phyloP scores from a whole-genome alignment of 306 rosid species.

The Benincasa hispida region DNA sequence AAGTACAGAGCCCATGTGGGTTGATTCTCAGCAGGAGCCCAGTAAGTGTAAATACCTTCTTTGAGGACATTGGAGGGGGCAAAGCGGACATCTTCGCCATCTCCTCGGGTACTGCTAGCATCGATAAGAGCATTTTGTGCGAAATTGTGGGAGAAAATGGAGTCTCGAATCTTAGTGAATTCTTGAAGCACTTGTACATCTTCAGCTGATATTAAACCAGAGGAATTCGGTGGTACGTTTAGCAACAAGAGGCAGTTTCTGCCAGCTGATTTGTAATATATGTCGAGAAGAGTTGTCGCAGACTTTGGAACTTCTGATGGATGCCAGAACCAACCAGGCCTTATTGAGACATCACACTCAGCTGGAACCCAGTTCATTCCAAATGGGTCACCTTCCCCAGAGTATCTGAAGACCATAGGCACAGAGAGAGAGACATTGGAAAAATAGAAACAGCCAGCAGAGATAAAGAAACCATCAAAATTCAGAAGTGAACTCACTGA shows the following conservation, averaged over 20 bases:
- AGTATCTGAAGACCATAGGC: conserved; percentile 33
- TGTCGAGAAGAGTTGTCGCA: conserved; percentile 58
- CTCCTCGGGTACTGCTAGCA: conserved; percentile 68
- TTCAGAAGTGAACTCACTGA: conserved; percentile 42
- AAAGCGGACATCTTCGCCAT: conserved; percentile 30
- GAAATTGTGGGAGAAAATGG: conserved; percentile 63
- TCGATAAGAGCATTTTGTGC: conserved; percentile 34
- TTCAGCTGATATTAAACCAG: conserved; percentile 77
- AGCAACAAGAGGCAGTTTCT: conserved; percentile 65
- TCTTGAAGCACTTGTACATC: conserved; percentile 74
- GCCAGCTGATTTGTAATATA: conserved; percentile 73
- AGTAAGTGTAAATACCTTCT: conserved; percentile 57
- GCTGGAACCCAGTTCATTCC: conserved; percentile 86
- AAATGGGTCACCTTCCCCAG: conserved; percentile 43
- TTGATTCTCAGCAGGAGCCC: conserved; percentile 71
- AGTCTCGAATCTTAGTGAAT: conserved; percentile 43
- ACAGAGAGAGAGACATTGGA: not conserved
- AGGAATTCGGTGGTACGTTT: conserved; percentile 83
- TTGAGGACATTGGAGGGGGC: conserved; percentile 44
- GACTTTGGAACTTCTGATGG: conserved; percentile 66
- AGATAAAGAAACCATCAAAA: not conserved
- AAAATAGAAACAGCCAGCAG: not conserved
- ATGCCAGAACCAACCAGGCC: conserved; percentile 97
- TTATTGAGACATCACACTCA: conserved; percentile 77
- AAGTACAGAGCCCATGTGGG: conserved; percentile 41